phyloP scores from a whole-genome alignment of 2,329 filamentous ascomycete species.

The Apiospora koreana region DNA sequence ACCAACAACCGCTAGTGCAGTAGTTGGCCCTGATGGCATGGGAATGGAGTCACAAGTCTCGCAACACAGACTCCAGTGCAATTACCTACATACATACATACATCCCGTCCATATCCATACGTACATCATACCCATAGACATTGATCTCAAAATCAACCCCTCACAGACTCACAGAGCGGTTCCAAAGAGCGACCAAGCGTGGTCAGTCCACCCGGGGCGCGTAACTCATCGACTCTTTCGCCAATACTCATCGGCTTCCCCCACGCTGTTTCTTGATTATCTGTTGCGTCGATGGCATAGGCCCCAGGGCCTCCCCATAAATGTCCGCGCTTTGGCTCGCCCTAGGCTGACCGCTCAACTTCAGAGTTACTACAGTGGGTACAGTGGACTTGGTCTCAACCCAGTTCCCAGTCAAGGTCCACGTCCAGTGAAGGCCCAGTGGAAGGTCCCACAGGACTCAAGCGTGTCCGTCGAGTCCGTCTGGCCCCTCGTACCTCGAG shows the following conservation, averaged over 20 bases:
- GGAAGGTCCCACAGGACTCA: too few species aligned
- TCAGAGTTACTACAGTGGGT: constrained; percentile 6
- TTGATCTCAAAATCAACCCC: neutral
- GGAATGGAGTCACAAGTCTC: neutral
- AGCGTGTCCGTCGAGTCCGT: neutral
- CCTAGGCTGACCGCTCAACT: constrained; percentile 9
- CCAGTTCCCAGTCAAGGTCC: neutral
- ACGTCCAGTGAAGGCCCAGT: neutral
- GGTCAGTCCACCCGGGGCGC: neutral
- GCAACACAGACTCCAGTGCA: neutral
- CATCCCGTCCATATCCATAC: neutral
- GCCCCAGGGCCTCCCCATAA: neutral
- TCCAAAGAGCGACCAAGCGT: neutral
- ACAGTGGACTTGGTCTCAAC: constrained; percentile 3
- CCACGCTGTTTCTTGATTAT: neutral
- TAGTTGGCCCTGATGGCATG: neutral
- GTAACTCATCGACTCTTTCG: neutral
- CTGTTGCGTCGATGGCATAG: neutral
- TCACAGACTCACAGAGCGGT: neutral
- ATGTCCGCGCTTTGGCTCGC: neutral
- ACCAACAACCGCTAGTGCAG: neutral
- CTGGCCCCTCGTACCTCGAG: too few species aligned
- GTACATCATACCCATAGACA: neutral
- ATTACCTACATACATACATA: neutral
- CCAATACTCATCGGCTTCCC: neutral